These are phyloP conservation scores for Coniochaeta hoffmannii DNA, from an alignment of 2,329 filamentous ascomycete species.

Conservation along the genomic window DNA sequence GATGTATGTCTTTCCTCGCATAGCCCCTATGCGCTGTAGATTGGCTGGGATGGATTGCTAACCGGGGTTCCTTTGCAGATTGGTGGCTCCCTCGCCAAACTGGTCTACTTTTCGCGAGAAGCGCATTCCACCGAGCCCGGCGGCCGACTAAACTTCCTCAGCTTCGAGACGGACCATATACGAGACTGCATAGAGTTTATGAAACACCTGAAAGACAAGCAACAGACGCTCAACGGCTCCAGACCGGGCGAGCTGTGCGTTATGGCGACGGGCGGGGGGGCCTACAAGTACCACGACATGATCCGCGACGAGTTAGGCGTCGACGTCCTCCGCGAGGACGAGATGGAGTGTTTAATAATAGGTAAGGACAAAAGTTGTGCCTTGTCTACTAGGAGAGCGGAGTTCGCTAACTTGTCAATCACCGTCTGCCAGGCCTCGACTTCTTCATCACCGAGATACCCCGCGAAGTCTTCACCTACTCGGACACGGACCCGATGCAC, in stretches of 20 bases:
- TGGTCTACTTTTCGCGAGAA: conserved; percentile 95
- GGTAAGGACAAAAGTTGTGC: conserved; percentile 49
- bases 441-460: conserved; percentile 99
- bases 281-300: conserved; percentile 93
- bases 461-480: conserved; percentile 94
- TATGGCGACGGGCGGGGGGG: conserved; percentile 92
- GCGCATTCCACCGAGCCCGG: conserved; percentile 71
- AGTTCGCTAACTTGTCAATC: background rate
- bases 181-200: conserved; percentile 92
- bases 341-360: conserved; percentile 98
- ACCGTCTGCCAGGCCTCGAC: conserved; percentile 60
- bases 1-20: conserved; percentile 57
- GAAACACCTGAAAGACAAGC: conserved; percentile 74
- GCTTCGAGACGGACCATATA: conserved; percentile 92
- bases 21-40: no score
- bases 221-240: conserved; percentile 67
- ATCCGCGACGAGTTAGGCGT: conserved; percentile 78
- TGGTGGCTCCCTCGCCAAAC: conserved; percentile 88
- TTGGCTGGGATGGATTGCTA: no score
- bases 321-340: conserved; percentile 85
- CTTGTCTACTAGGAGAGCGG: no score
- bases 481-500: conserved; percentile 82
- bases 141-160: conserved; percentile 88
- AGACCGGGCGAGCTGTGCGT: conserved; percentile 69
- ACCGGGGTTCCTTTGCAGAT: conserved; percentile 51